These are phyloP conservation scores for Dissophora ornata DNA, from an alignment of 192 early-diverging fungal species.

Conservation along the genomic window DNA sequence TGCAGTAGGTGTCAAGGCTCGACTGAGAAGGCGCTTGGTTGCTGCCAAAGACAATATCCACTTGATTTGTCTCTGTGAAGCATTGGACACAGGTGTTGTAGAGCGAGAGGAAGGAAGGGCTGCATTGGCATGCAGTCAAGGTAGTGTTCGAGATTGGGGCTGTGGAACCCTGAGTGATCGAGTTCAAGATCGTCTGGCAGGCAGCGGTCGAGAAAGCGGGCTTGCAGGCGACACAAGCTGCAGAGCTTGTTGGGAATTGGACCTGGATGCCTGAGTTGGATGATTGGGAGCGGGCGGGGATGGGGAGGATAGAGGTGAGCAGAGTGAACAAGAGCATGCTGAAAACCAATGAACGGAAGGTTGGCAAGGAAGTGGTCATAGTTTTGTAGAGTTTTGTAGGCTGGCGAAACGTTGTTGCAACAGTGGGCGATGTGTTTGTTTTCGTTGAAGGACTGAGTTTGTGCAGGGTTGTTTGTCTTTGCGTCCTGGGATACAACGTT, in stretches of 20 bases:
- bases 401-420: no score
- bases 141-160: constrained; percentile 28
- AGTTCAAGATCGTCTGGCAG: constrained; percentile 33
- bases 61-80: constrained; percentile 40
- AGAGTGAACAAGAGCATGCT: background rate
- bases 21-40: constrained; percentile 2
- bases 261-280: constrained; percentile 2
- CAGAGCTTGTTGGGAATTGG: constrained; percentile 18
- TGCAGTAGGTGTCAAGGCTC: constrained; percentile 32
- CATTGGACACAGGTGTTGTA: constrained; percentile 35
- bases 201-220: constrained; percentile 25
- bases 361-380: background rate
- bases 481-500: no score
- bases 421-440: no score
- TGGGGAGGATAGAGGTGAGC: background rate
- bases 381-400: no score
- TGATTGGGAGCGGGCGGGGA: constrained; percentile 30
- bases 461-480: no score
- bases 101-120: constrained; percentile 19
- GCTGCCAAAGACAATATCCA: constrained; percentile 34
- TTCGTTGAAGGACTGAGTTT: no score
- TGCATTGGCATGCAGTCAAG: constrained; percentile 45
- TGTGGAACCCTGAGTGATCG: constrained; percentile 16
- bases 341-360: background rate
- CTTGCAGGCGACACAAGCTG: constrained; percentile 26